These are phyloP conservation scores for Cytidiella melzeri DNA, from an alignment of 768 basidiomycete species.

Conservation along the genomic window DNA sequence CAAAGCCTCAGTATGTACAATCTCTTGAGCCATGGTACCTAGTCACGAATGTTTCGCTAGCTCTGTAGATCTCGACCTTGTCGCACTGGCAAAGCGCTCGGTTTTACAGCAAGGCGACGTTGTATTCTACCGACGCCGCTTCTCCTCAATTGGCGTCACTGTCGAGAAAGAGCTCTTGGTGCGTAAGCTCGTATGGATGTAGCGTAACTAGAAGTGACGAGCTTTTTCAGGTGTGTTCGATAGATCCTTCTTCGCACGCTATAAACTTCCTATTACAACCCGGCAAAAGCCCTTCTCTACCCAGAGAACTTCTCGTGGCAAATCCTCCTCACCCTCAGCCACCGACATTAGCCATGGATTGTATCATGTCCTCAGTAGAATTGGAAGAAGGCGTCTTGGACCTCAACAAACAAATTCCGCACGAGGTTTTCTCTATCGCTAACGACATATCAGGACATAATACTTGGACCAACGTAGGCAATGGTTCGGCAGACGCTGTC, in stretches of 20 bases:
- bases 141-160: constrained; percentile 29
- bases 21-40: background rate
- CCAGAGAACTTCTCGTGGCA: constrained; percentile 26
- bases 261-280: constrained; percentile 40
- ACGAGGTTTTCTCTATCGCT: constrained; percentile 5
- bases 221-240: constrained; percentile 35
- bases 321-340: constrained; percentile 21
- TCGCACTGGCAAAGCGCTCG: constrained; percentile 37
- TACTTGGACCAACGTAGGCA: background rate
- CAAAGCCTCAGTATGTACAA: background rate
- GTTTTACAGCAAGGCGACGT: constrained; percentile 49
- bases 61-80: constrained; percentile 39
- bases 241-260: constrained; percentile 35
- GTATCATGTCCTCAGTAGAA: constrained; percentile 30
- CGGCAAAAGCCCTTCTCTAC: constrained; percentile 32
- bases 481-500: background rate
- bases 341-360: constrained; percentile 17
- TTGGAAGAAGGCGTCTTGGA: constrained; percentile 50
- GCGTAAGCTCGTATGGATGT: background rate
- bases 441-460: background rate
- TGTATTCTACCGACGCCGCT: constrained; percentile 46
- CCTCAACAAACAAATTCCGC: constrained; percentile 42
- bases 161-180: constrained; percentile 57
- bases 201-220: constrained; percentile 1
- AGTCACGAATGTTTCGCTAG: constrained; percentile 22